Evolutionary conservation across 257 asterid genomes (phyloP).

Genomic region (Pogostemon cablin): DNA sequence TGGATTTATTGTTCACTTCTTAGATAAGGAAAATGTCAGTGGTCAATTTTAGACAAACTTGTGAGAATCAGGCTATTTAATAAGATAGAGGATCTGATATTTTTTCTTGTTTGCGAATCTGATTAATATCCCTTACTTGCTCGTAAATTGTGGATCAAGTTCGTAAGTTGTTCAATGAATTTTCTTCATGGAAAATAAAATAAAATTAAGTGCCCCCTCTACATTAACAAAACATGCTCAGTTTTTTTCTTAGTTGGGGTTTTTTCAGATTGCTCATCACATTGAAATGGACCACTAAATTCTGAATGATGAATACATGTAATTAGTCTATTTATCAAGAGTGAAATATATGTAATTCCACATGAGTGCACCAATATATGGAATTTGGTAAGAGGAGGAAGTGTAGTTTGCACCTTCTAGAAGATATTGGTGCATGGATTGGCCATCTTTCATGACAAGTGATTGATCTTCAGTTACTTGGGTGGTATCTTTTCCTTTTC

Average conservation of each 20-base stretch:
- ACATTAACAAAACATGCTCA: background rate
- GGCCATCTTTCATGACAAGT: no score
- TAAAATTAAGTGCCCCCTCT: background rate
- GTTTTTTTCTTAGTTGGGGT: background rate
- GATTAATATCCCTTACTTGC: background rate
- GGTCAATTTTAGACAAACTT: background rate
- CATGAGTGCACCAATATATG: background rate
- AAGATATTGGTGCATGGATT: background rate
- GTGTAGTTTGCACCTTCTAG: background rate
- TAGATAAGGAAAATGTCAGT: background rate
- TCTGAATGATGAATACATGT: background rate
- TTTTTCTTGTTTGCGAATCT: background rate
- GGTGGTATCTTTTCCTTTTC: background rate
- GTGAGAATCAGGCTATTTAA: background rate
- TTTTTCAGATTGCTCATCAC: background rate
- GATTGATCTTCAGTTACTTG: background rate
- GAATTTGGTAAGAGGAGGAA: constrained; percentile 1
- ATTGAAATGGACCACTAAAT: background rate
- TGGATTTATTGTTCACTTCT: constrained; percentile 1
- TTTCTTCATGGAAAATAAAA: background rate
- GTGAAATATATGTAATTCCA: background rate
- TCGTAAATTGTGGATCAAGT: background rate
- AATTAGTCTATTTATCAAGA: background rate
- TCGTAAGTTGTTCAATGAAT: background rate
- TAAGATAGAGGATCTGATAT: background rate